A percentile compares a stretch with the other conserved stretches of the same genome.
Evolutionary conservation across 2,329 filamentous ascomycete genomes (phyloP).

Genomic region (Trichocomaceae sp.): DNA sequence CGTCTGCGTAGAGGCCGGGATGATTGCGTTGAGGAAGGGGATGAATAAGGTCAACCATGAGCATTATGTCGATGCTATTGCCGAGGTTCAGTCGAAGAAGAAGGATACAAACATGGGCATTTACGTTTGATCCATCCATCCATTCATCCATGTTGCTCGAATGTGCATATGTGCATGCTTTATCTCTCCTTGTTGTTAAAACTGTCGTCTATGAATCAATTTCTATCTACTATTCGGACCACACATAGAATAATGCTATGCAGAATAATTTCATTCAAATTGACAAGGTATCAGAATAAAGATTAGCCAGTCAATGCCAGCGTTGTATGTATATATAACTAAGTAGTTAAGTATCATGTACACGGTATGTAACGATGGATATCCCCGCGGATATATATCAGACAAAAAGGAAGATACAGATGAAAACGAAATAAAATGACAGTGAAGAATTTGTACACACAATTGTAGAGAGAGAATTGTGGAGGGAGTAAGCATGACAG

Average conservation of each 20-base stretch:
- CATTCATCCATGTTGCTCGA: not conserved
- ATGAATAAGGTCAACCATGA: constrained; percentile 97
- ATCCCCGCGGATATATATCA: not conserved
- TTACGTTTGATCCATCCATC: constrained; percentile 32
- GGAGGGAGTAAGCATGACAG: not conserved
- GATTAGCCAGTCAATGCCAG: not conserved
- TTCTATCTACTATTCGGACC: not conserved
- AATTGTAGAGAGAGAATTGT: not conserved
- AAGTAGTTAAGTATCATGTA: not conserved
- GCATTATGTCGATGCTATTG: constrained; percentile 97
- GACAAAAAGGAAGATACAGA: not conserved
- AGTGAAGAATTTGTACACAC: not conserved
- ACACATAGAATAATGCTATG: no score
- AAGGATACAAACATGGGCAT: constrained; percentile 60
- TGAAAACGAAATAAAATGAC: not conserved
- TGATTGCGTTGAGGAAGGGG: constrained; percentile 92
- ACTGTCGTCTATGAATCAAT: not conserved
- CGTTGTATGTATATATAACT: not conserved
- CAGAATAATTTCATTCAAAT: no score
- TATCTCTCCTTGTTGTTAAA: not conserved
- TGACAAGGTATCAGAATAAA: not conserved
- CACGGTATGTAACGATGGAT: constrained; percentile 3
- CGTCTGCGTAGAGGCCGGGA: constrained; percentile 96
- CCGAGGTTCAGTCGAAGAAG: constrained; percentile 85
- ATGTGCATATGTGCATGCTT: not conserved